A percentile compares a stretch with the other conserved stretches of the same genome.
Conservation (phyloP, 805 yeast species). For the Candida nemodendra region DNA sequence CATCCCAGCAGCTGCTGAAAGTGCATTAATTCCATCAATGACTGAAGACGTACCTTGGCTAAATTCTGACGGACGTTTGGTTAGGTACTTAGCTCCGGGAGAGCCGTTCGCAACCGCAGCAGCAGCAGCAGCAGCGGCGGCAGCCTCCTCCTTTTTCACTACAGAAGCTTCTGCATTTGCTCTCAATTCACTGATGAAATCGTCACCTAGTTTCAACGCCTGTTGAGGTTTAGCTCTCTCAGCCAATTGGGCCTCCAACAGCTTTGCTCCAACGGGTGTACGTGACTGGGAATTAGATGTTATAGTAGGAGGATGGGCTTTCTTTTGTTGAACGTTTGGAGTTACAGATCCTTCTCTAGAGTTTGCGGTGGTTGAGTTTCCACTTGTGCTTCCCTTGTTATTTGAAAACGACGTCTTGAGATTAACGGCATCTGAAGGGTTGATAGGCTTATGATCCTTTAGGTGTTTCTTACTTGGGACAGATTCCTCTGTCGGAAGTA, state of each 20-base stretch:
- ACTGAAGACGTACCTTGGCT: conserved; percentile 4
- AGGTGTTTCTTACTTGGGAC: conserved; percentile 22
- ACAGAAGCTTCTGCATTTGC: conserved; percentile 32
- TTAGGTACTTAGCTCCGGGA: not conserved
- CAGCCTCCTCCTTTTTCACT: conserved; percentile 27
- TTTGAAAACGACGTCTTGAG: conserved; percentile 48
- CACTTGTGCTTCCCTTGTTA: conserved; percentile 17
- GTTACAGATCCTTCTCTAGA: conserved; percentile 25
- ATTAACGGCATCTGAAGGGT: conserved; percentile 63
- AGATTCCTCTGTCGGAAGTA: conserved; percentile 66
- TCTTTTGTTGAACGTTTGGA: conserved; percentile 6
- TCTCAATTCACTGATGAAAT: conserved; percentile 27
- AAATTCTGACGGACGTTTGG: not conserved
- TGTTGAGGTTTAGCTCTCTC: conserved; percentile 16
- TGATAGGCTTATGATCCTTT: conserved; percentile 33
- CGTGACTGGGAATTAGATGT: not conserved
- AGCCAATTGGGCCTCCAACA: conserved; percentile 7
- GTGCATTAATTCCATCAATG: conserved; percentile 14
- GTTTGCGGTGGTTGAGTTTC: conserved; percentile 19
- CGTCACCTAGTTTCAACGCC: conserved; percentile 25
- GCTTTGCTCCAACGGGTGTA: not conserved
- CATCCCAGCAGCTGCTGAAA: conserved; percentile 15
- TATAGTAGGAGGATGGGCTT: not conserved
- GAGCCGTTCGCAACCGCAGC: conserved; percentile 12
- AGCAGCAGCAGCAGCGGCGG: conserved; percentile 26